Evolutionary conservation across 352 stramenopile species (phyloP).

Genomic region (Globisporangium rhizosaccharum): DNA sequence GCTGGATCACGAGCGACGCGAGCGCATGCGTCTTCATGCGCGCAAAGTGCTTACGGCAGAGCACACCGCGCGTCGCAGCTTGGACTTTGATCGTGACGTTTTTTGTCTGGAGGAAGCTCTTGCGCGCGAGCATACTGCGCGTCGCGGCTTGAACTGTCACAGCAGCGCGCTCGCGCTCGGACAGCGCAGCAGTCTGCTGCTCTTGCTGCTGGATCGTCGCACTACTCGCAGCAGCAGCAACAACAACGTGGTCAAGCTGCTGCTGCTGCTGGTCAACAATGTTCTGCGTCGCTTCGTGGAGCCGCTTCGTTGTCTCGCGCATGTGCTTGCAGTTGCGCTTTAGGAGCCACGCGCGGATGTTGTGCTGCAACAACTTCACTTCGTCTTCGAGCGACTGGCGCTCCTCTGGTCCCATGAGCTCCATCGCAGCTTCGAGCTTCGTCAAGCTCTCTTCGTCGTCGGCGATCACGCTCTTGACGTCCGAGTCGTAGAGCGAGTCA

Average conservation of each 20-base stretch:
- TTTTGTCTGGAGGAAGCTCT: constrained; percentile 80
- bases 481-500: constrained; percentile 49
- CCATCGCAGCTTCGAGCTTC: constrained; percentile 78
- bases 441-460: constrained; percentile 70
- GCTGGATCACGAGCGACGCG: constrained; percentile 79
- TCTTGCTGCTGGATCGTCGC: constrained; percentile 2
- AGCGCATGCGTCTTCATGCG: constrained; percentile 82
- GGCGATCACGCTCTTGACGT: constrained; percentile 82
- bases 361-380: constrained; percentile 80
- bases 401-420: constrained; percentile 85
- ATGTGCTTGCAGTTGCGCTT: constrained; percentile 87
- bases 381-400: constrained; percentile 82
- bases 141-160: constrained; percentile 85
- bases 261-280: constrained; percentile 60
- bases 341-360: constrained; percentile 83
- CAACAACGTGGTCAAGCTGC: constrained; percentile 20
- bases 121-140: constrained; percentile 74
- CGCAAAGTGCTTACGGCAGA: constrained; percentile 84
- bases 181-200: constrained; percentile 22
- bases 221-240: too few species aligned
- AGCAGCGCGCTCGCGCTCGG: constrained; percentile 61
- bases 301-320: constrained; percentile 77
- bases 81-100: constrained; percentile 86
- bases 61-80: constrained; percentile 69
- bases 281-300: constrained; percentile 67